Percentiles rank a stretch among this genome's conserved stretches.
These are phyloP conservation scores for Cystobasidium slooffiae DNA, from an alignment of 1,284 basidiomycete genomes.

Conservation along the genomic window DNA sequence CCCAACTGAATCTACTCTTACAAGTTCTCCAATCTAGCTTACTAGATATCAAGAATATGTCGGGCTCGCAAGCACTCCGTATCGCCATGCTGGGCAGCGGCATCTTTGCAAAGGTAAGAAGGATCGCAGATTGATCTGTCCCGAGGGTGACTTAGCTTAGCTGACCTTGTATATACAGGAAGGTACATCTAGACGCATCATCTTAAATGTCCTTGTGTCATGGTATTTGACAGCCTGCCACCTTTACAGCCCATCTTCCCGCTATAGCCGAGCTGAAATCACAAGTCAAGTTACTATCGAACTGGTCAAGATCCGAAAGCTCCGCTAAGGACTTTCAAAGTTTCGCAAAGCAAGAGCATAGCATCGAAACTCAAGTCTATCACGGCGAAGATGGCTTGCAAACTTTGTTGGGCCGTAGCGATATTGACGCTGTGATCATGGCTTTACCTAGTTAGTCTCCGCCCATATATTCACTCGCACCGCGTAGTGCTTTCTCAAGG, in stretches of 20 bases:
- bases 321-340: slow-evolving; percentile 1
- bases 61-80: not conserved
- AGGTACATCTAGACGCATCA: not conserved
- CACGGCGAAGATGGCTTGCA: slow-evolving; percentile 61
- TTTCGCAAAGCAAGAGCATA: not conserved
- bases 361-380: not conserved
- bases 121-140: not conserved
- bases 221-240: not conserved
- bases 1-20: not conserved
- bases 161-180: not conserved
- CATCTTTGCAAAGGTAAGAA: slow-evolving; percentile 42
- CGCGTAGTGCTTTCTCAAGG: too few relatives aligned
- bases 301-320: slow-evolving; percentile 8
- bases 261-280: not conserved
- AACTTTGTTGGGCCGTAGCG: slow-evolving; percentile 67
- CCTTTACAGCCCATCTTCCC: slow-evolving; percentile 22
- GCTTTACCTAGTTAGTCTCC: slow-evolving; percentile 75
- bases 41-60: not conserved
- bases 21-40: not conserved
- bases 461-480: too few relatives aligned
- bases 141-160: not conserved
- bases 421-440: slow-evolving; percentile 73
- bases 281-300: not conserved
- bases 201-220: not conserved
- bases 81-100: slow-evolving; percentile 45